Evolutionary conservation across 371 early-diverging fungal genomes (phyloP), one percentile per base, ranked within the genome.

Genomic region (Circinella umbellata): DNA sequence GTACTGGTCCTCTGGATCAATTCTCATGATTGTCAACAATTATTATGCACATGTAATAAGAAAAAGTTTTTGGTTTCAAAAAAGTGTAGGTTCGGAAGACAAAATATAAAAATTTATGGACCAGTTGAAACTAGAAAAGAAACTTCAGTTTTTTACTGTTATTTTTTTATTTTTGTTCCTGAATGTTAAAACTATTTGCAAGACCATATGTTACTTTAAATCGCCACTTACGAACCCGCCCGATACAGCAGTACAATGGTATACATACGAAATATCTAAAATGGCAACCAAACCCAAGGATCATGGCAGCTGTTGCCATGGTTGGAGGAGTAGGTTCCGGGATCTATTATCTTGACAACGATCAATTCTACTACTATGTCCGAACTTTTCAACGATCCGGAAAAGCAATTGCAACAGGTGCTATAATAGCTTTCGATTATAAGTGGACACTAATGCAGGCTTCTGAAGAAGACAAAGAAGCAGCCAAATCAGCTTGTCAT

Each of bases 401-500:
- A 53, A 37, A 18, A 49, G 64, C 63, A 18, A 38, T 69, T 36
- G 48, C 36, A n/a, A 42, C 47, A 34, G 62, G 62, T 0, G 39
- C 62, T 14, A 38, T 13, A 9, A 39, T 61, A 5, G 62, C 18
- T 4, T 42, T 61, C 0, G 68, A 67, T 36, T 67, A 67, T 37
- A 46, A 60, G 13, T 67, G 68, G 68, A 61, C 61, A 17, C 18
- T 67, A n/a, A 18, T 47, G 61, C 39, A n/a, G 3, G 61, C 61
- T 3, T 15, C 47, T 14, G 54, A 65, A 8, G 66, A 38, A 20
- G 55, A 39, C 18, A 36, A 54, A 39, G 76, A 78, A 37, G 54
- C 34, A 47, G 76, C 77, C 39, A 84, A 79, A 69, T 55, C 68
- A 11, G 69, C 51, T 4, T 79, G 86, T 11, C 86, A 90, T 63